A percentile compares a stretch with the other conserved stretches of the same genome.
These are phyloP conservation scores for Penicillium antarcticum DNA, from an alignment of 495 filamentous ascomycete species.

Conservation along the genomic window DNA sequence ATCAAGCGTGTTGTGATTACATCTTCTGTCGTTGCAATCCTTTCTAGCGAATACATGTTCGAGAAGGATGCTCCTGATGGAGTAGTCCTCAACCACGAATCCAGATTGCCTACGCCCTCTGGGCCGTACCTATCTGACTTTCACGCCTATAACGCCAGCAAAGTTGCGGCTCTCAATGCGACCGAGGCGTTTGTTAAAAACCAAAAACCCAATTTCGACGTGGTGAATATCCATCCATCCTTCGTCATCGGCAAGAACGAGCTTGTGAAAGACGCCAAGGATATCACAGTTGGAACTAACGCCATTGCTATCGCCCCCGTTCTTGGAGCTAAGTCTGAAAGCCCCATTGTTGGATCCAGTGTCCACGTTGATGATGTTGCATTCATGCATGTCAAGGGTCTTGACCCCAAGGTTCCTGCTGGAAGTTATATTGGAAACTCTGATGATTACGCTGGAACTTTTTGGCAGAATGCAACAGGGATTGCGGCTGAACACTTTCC, in stretches of 20 bases:
- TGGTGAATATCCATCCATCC: background rate
- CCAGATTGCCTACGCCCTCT: background rate
- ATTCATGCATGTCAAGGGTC: constrained; percentile 2
- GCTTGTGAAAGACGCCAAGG: background rate
- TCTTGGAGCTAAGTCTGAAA: background rate
- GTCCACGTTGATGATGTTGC: background rate
- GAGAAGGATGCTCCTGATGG: background rate
- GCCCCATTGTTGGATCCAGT: background rate
- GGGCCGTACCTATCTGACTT: background rate
- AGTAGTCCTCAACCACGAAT: background rate
- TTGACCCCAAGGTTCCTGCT: background rate
- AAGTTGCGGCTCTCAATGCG: background rate
- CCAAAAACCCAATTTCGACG: background rate
- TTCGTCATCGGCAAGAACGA: background rate
- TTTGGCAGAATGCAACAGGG: background rate
- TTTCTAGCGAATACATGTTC: background rate
- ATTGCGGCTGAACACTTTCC: background rate
- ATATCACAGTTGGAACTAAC: background rate
- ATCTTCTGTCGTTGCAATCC: background rate
- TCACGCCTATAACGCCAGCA: background rate
- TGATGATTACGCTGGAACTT: background rate
- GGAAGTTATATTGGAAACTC: background rate
- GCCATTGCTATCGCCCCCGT: background rate
- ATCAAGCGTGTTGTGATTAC: constrained; percentile 1
- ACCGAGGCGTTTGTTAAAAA: background rate